Conservation (phyloP, 495 filamentous ascomycete species). For the Glarea lozoyensis region DNA sequence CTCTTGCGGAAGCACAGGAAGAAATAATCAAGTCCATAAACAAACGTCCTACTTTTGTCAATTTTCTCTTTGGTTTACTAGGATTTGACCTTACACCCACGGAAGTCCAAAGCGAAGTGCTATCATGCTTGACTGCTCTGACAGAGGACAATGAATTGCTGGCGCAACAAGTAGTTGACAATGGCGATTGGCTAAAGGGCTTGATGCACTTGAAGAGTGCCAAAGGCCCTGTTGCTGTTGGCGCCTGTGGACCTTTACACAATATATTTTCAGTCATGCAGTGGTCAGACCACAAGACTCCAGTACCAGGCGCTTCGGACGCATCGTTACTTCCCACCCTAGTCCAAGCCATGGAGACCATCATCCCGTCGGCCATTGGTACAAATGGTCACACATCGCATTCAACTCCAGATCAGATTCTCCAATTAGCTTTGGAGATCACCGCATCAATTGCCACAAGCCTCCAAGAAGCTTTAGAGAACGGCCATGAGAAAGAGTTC, state of each 20-base stretch:
- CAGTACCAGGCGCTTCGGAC: slow-evolving; percentile 36
- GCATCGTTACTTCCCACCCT: slow-evolving; percentile 36
- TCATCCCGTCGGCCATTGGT: slow-evolving; percentile 9
- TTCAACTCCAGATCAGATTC: slow-evolving; percentile 25
- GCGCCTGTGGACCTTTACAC: slow-evolving; percentile 43
- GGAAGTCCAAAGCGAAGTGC: slow-evolving; percentile 26
- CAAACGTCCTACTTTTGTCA: slow-evolving; percentile 32
- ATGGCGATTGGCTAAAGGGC: slow-evolving; percentile 17
- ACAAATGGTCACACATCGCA: slow-evolving; percentile 2
- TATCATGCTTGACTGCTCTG: slow-evolving; percentile 43
- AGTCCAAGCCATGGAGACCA: slow-evolving; percentile 21
- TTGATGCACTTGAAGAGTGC: slow-evolving; percentile 15
- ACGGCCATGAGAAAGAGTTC: slow-evolving; percentile 22
- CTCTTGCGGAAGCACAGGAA: slow-evolving; percentile 41
- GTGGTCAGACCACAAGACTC: slow-evolving; percentile 39
- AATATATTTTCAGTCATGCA: slow-evolving; percentile 37
- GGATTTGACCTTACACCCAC: slow-evolving; percentile 27
- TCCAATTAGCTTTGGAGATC: slow-evolving; percentile 44
- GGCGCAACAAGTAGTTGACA: slow-evolving; percentile 31
- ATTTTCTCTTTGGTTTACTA: slow-evolving; percentile 42
- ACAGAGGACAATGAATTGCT: slow-evolving; percentile 45
- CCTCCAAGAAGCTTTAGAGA: slow-evolving; percentile 31
- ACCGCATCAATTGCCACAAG: slow-evolving; percentile 50
- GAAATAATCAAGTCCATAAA: slow-evolving; percentile 44
- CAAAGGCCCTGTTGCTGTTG: slow-evolving; percentile 28